Percentiles rank a stretch among this genome's conserved stretches.
Conservation (phyloP, 257 asterid genomes). For the Solanum ossicruentum region DNA sequence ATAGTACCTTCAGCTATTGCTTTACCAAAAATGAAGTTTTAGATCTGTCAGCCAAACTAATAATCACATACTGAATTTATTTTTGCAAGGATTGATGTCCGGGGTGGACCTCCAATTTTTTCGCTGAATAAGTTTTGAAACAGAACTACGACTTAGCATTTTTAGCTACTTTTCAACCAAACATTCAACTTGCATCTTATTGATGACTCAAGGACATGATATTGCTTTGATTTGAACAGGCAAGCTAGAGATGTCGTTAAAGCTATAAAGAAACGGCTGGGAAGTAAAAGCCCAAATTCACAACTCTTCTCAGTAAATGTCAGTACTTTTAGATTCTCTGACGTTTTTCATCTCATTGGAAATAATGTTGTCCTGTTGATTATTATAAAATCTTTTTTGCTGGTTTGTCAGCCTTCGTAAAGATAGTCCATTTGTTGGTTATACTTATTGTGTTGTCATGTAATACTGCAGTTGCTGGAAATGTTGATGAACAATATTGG, state of each 20-base stretch:
- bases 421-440: not conserved
- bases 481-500: conserved; percentile 91
- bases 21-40: not conserved
- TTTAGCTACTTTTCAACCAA: not conserved
- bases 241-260: conserved; percentile 80
- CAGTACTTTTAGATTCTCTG: conserved; percentile 15
- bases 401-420: not conserved
- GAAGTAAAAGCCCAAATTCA: conserved; percentile 49
- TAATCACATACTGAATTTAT: not conserved
- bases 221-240: conserved; percentile 18
- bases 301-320: conserved; percentile 70
- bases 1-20: not conserved
- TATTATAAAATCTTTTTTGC: not conserved
- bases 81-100: not conserved
- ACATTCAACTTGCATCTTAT: not conserved
- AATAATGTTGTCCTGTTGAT: not conserved
- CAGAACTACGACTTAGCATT: not conserved
- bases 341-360: not conserved
- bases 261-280: conserved; percentile 84
- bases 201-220: not conserved
- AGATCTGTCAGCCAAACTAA: not conserved
- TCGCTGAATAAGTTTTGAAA: not conserved
- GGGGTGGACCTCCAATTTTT: not conserved
- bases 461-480: conserved; percentile 69
- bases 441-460: conserved; percentile 3